These are phyloP conservation scores for Mycena amicta DNA, from an alignment of 768 basidiomycete genomes.

Conservation along the genomic window DNA sequence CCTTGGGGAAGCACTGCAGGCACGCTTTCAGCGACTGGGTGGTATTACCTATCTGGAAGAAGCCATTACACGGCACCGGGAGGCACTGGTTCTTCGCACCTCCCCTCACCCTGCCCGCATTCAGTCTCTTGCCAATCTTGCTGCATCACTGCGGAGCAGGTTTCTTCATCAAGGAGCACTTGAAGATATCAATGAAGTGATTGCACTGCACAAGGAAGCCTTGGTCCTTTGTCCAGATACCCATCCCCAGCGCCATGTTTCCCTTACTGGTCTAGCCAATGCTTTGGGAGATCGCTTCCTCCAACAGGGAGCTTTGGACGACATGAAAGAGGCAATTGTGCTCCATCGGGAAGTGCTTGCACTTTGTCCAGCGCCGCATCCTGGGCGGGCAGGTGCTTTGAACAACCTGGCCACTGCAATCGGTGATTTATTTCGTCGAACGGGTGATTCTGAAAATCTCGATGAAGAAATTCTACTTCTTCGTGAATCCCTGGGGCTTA, in stretches of 20 bases:
- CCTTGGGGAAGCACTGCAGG: not conserved
- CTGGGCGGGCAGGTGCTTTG: constrained; percentile 18
- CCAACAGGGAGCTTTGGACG: constrained; percentile 28
- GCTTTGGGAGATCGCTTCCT: constrained; percentile 25
- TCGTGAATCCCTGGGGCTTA: not conserved
- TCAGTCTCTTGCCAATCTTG: not conserved
- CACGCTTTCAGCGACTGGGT: not conserved
- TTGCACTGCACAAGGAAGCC: not conserved
- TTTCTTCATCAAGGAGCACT: not conserved
- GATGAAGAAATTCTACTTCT: not conserved
- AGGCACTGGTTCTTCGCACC: constrained; percentile 15
- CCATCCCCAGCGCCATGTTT: not conserved
- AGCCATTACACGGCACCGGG: not conserved
- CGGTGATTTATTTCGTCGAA: not conserved
- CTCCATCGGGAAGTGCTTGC: constrained; percentile 27
- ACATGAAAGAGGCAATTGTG: constrained; percentile 29
- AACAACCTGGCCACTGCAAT: constrained; percentile 27
- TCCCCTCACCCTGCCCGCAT: constrained; percentile 7
- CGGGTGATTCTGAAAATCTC: not conserved
- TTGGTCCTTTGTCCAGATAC: not conserved
- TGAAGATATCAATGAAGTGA: not conserved
- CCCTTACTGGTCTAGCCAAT: constrained; percentile 22
- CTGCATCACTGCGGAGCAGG: not conserved
- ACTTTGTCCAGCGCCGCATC: constrained; percentile 22
- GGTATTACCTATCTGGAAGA: not conserved